phyloP scores from a whole-genome alignment of 495 filamentous ascomycete species.

The Penicillium roqueforti region DNA sequence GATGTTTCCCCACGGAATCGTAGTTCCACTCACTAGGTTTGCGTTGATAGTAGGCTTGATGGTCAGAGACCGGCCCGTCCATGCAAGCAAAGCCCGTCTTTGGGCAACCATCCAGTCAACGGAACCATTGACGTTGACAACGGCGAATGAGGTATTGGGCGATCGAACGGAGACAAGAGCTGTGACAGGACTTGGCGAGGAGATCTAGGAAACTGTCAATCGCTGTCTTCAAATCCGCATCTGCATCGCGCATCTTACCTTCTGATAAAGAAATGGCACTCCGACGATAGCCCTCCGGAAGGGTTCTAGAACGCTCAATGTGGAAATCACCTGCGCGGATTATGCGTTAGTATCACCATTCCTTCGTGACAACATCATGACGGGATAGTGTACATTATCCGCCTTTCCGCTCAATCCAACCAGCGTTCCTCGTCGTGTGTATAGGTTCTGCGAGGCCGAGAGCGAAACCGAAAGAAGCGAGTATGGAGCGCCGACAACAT shows the following conservation, averaged over 20 bases:
- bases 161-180: conserved; percentile 84
- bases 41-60: conserved; percentile 70
- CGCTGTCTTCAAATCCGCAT: neutral
- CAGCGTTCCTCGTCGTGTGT: conserved; percentile 84
- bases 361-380: neutral
- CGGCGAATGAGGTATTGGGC: conserved; percentile 73
- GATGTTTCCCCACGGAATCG: neutral
- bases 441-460: conserved; percentile 87
- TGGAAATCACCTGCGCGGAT: conserved; percentile 63
- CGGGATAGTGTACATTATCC: conserved; percentile 64
- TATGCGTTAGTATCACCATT: neutral
- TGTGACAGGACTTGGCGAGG: conserved; percentile 79
- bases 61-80: conserved; percentile 85
- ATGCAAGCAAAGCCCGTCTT: conserved; percentile 79
- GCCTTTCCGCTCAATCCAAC: conserved; percentile 85
- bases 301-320: conserved; percentile 80
- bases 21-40: conserved; percentile 52
- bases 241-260: conserved; percentile 31
- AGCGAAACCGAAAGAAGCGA: conserved; percentile 90
- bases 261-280: conserved; percentile 92
- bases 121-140: conserved; percentile 88
- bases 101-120: conserved; percentile 93
- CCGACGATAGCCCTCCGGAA: conserved; percentile 71
- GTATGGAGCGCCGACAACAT: conserved; percentile 82
- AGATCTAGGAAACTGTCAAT: conserved; percentile 47